Evolutionary conservation across 176 grass and related monocot genomes (phyloP).

Genomic region (Oryza rufipogon): DNA sequence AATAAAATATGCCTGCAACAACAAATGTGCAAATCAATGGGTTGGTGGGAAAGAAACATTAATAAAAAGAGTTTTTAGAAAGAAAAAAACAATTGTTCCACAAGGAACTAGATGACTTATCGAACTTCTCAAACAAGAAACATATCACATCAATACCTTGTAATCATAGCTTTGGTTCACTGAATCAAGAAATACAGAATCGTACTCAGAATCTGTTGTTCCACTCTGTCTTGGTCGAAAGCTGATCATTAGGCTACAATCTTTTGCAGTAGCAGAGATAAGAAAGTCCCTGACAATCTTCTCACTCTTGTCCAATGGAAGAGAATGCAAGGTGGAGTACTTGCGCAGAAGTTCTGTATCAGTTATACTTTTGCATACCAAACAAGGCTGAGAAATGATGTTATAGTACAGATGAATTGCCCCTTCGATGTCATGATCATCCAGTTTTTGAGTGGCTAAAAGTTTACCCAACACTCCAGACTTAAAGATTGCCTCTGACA

Average conservation of each 20-base stretch:
- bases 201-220: conserved; percentile 44
- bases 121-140: not conserved
- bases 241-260: conserved; percentile 92
- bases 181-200: conserved; percentile 70
- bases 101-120: not conserved
- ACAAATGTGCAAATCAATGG: conserved; percentile 3
- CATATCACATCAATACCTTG: conserved; percentile 60
- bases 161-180: conserved; percentile 74
- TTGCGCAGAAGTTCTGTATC: conserved; percentile 60
- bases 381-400: conserved; percentile 72
- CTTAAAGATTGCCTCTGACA: conserved; percentile 65
- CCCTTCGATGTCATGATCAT: conserved; percentile 91
- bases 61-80: not conserved
- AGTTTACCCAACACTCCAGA: conserved; percentile 68
- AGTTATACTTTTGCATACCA: conserved; percentile 60
- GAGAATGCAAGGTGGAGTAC: conserved; percentile 69
- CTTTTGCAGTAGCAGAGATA: conserved; percentile 80
- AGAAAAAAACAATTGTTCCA: not conserved
- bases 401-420: conserved; percentile 89
- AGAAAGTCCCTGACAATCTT: conserved; percentile 82
- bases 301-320: conserved; percentile 59
- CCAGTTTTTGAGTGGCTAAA: conserved; percentile 76
- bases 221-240: conserved; percentile 61
- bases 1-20: conserved; percentile 70
- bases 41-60: not conserved